Base-by-base conservation (phyloP, 2,329 filamentous ascomycete species). In the Alternaria ethzedia region DNA sequence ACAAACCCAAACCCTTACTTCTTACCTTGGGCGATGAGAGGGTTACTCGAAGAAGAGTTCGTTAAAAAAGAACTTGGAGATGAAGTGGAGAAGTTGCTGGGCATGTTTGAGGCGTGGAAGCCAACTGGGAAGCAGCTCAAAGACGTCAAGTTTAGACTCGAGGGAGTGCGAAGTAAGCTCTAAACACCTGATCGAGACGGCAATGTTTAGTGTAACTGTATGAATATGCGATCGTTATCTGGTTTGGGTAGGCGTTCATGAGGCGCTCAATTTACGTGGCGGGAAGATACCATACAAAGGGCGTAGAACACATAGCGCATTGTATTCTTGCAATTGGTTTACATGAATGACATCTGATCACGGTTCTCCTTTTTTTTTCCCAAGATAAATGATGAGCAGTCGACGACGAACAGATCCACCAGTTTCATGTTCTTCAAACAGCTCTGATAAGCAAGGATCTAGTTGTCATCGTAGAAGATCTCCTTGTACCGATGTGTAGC, bases 21-120 rank as follows among this genome's bases (percentile, higher is more conserved):
- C 59, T 83, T 99, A 13, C 96, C 96, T 0, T 99, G 96, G 90
- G 95, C 96, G 36, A 96, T 99, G 90, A 88, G 96, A 8, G 96
- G 96, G 0, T 82, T 99, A 61, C 82, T 99, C 3, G 96, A 98
- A 77, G 96, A 99, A 78, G 91, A 96, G 17, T 89, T 93, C 73
- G 95, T 98, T 23, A 94, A 91, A 78, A 92, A 88, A 21, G 91
- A 96, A 75, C 82, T 97, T 17, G 88, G 88, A 30, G 82, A 86
- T 2, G 96, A 99, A 81, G 93, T 93, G 7, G 87, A 88, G 64
- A 88, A 93, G 74, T 80, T 99, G 54, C 83, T 99, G n/a, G 85
- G 84, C 63, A 89, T 97, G 79, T 99, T 98, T 79, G 94, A 98
- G 77, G 89, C 92, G 57, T 99, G 96, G 96, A 94, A 91, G 75